Percentiles rank a stretch among this genome's conserved stretches.
Evolutionary conservation across 139 green algal species (phyloP).

Genomic region (Asterochloris erici): DNA sequence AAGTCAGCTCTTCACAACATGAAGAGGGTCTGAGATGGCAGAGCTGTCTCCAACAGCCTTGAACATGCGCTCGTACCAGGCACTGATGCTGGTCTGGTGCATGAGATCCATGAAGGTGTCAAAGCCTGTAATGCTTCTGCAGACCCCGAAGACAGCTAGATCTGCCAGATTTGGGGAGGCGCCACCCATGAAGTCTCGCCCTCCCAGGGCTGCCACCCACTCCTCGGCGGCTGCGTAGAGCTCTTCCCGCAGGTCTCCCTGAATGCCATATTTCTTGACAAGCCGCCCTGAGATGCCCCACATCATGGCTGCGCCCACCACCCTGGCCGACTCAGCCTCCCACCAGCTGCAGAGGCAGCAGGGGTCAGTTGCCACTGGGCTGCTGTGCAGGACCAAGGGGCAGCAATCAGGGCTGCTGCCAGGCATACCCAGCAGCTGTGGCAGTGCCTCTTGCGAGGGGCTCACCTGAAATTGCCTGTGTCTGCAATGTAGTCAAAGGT

Average conservation of each 20-base stretch:
- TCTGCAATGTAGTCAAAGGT: slow-evolving; percentile 89
- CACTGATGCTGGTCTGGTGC: slow-evolving; percentile 55
- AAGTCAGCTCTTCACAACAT: no score
- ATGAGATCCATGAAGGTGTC: slow-evolving; percentile 86
- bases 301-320: slow-evolving; percentile 77
- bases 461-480: slow-evolving; percentile 65
- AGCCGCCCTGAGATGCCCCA: slow-evolving; percentile 55
- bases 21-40: no score
- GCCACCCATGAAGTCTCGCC: slow-evolving; percentile 47
- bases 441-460: no score
- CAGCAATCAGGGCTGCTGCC: slow-evolving; percentile 13
- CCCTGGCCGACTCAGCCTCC: slow-evolving; percentile 54
- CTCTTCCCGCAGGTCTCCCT: slow-evolving; percentile 71
- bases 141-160: slow-evolving; percentile 87
- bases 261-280: slow-evolving; percentile 86
- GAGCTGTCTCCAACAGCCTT: slow-evolving; percentile 35
- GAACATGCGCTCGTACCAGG: slow-evolving; percentile 77
- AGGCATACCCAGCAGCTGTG: slow-evolving; percentile 28
- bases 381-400: background rate
- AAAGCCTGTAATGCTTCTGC: slow-evolving; percentile 73
- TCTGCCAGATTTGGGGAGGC: slow-evolving; percentile 87
- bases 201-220: slow-evolving; percentile 45
- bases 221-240: slow-evolving; percentile 65
- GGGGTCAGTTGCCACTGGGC: slow-evolving; percentile 25
- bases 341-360: slow-evolving; percentile 27